Conservation (phyloP, 768 basidiomycete genomes). For the Lactarius akahatsu region DNA sequence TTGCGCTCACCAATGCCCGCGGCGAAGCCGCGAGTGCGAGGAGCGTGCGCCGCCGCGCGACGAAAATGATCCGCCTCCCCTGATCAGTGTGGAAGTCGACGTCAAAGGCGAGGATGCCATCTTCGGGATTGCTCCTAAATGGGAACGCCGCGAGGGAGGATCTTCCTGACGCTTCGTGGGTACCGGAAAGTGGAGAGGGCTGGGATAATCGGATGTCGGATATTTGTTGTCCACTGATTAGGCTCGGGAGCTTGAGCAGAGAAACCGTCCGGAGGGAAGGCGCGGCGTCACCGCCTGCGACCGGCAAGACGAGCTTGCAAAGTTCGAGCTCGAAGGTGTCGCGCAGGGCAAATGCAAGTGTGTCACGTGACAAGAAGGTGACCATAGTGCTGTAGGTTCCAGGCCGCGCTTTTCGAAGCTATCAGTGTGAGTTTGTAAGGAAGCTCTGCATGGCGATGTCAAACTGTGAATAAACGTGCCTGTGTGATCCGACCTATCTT, state of each 20-base stretch:
- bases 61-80: slow-evolving; percentile 19
- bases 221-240: slow-evolving; percentile 2
- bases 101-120: slow-evolving; percentile 20
- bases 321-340: slow-evolving; percentile 6
- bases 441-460: not conserved
- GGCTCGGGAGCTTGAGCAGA: slow-evolving; percentile 11
- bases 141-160: slow-evolving; percentile 9
- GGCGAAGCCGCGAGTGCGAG: slow-evolving; percentile 9
- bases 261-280: slow-evolving; percentile 10
- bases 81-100: not conserved
- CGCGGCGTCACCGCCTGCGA: not conserved
- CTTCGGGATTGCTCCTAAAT: slow-evolving; percentile 18
- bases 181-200: slow-evolving; percentile 9
- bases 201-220: slow-evolving; percentile 12
- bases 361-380: slow-evolving; percentile 17
- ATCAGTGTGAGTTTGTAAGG: not conserved
- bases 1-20: not conserved
- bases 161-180: not conserved
- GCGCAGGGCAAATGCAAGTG: not conserved
- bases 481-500: slow-evolving; percentile 15
- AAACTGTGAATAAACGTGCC: not conserved
- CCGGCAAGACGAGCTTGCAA: slow-evolving; percentile 7
- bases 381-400: slow-evolving; percentile 11
- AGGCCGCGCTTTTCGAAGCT: slow-evolving; percentile 6
- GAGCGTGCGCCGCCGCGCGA: slow-evolving; percentile 15